Conservation (phyloP, 2,329 filamentous ascomycete genomes). For the Dactylonectria macrodidyma region DNA sequence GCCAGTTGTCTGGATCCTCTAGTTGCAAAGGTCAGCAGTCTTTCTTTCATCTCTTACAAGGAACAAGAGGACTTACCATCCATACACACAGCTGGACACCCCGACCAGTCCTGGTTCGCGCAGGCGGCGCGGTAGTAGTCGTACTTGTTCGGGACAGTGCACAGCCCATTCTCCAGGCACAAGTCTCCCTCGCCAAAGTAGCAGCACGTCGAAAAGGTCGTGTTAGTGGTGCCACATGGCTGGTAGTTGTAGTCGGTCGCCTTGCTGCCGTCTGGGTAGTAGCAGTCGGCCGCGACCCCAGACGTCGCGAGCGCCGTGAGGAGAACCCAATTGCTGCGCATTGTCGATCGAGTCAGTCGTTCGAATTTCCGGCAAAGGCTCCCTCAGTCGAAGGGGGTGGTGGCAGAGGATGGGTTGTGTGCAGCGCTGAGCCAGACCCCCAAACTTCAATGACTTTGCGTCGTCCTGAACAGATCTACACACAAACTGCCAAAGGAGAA, state of each 20-base stretch:
- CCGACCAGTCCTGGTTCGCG: conserved; percentile 42
- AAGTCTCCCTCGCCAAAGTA: conserved; percentile 44
- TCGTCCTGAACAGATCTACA: neutral
- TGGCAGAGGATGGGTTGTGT: neutral
- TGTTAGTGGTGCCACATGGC: conserved; percentile 36
- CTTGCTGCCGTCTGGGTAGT: conserved; percentile 42
- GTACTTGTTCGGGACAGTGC: conserved; percentile 28
- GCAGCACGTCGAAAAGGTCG: conserved; percentile 39
- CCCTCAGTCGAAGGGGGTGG: neutral
- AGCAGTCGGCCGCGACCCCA: conserved; percentile 32
- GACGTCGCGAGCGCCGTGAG: conserved; percentile 9
- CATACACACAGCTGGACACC: conserved; percentile 40
- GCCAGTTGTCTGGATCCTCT: conserved; percentile 37
- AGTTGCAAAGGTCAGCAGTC: neutral
- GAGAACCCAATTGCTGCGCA: conserved; percentile 25
- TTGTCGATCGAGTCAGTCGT: conserved; percentile 19
- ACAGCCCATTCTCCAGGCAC: conserved; percentile 41
- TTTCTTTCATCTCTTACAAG: neutral
- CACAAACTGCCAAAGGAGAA: neutral
- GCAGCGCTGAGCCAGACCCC: neutral
- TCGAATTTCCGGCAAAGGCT: neutral
- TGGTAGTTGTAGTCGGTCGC: conserved; percentile 42
- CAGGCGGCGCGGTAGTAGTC: conserved; percentile 44
- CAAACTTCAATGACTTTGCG: neutral
- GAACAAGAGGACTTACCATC: conserved; percentile 32